A percentile compares a stretch with the other conserved stretches of the same genome.
Evolutionary conservation across 345 rosid genomes (phyloP).

Genomic region (Brassica rapa): DNA sequence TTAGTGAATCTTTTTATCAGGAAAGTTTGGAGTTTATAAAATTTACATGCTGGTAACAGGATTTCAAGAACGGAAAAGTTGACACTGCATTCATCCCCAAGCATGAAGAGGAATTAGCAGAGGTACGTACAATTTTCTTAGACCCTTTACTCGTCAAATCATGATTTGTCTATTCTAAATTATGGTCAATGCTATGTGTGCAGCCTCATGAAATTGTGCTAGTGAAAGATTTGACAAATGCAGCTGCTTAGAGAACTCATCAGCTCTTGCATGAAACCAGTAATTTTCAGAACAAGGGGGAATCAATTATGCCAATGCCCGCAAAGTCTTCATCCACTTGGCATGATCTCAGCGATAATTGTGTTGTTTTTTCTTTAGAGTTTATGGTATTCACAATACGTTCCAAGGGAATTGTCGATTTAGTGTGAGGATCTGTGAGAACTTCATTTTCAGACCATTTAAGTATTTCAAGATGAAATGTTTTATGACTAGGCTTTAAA

Average conservation of each 20-base stretch:
- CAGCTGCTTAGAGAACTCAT: conserved; percentile 28
- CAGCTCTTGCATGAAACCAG: not conserved
- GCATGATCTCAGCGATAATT: not conserved
- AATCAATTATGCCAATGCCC: conserved; percentile 3
- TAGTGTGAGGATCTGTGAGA: not conserved
- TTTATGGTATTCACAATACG: not conserved
- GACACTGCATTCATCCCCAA: conserved; percentile 96
- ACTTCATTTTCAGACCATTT: not conserved
- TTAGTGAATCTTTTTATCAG: not conserved
- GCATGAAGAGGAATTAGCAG: conserved; percentile 86
- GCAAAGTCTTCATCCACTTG: not conserved
- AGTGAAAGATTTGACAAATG: conserved; percentile 41
- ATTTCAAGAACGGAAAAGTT: conserved; percentile 90
- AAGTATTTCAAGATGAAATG: not conserved
- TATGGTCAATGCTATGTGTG: conserved; percentile 8
- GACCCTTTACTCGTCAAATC: not conserved
- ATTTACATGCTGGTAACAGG: conserved; percentile 48
- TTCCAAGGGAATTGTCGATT: not conserved
- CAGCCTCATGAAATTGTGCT: conserved; percentile 40
- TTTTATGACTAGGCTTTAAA: conserved; percentile 5
- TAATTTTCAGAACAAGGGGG: not conserved
- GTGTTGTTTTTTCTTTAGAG: not conserved
- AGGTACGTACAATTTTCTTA: conserved; percentile 46
- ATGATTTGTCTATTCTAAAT: conserved; percentile 26
- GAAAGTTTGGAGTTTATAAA: not conserved